A percentile compares a stretch with the other conserved stretches of the same genome.
Conservation (phyloP, 163 green algal genomes). For the Chloromonas sp. region DNA sequence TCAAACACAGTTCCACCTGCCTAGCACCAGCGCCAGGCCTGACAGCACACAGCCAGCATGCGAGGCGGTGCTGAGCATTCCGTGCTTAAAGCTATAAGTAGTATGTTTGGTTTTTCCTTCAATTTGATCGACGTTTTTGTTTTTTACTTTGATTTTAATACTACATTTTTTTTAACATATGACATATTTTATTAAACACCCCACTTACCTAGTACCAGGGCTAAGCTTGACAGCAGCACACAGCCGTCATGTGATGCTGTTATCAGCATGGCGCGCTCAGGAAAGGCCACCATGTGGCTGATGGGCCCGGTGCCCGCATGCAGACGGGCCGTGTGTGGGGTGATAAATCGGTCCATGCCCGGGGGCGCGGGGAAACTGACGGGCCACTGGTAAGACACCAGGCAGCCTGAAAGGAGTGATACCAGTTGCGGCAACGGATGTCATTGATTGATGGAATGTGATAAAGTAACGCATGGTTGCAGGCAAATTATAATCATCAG, state of each 20-base stretch:
- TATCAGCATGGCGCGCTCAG: constrained; percentile 31
- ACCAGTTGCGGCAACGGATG: too few relatives aligned
- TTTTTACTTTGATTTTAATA: too few relatives aligned
- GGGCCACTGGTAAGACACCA: constrained; percentile 29
- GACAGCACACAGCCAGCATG: constrained; percentile 4
- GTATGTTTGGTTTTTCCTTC: too few relatives aligned
- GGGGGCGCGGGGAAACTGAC: constrained; percentile 12
- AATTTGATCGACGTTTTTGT: too few relatives aligned
- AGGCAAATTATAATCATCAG: too few relatives aligned
- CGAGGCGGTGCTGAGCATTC: constrained; percentile 39
- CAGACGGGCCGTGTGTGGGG: constrained; percentile 15
- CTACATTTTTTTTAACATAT: too few relatives aligned
- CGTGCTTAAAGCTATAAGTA: background rate
- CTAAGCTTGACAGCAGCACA: background rate
- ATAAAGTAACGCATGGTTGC: too few relatives aligned
- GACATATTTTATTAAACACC: too few relatives aligned
- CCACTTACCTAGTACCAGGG: background rate
- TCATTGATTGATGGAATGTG: too few relatives aligned
- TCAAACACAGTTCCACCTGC: too few relatives aligned
- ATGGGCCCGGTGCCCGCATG: constrained; percentile 26
- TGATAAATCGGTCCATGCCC: constrained; percentile 11
- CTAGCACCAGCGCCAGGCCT: background rate
- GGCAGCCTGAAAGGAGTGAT: constrained; percentile 1
- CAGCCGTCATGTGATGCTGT: constrained; percentile 26
- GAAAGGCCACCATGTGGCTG: constrained; percentile 34